Evolutionary conservation across 257 asterid genomes (phyloP).

Genomic region (Paraleonurus japonicus): DNA sequence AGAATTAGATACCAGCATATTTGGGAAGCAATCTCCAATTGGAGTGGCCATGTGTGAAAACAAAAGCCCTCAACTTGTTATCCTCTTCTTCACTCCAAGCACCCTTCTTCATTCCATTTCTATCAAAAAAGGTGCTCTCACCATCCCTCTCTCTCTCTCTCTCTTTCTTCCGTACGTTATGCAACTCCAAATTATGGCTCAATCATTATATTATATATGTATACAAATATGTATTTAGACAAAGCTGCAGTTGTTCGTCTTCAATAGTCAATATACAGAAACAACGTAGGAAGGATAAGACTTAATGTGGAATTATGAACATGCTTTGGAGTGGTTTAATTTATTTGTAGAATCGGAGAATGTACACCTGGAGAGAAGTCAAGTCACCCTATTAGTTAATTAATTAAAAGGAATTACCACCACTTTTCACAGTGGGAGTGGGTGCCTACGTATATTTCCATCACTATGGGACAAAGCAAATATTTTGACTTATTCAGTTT

Average conservation of each 20-base stretch:
- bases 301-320: neutral
- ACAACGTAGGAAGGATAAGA: neutral
- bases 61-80: conserved; percentile 32
- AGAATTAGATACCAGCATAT: too few relatives aligned
- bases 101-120: conserved; percentile 42
- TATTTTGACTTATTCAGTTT: neutral
- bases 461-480: too few relatives aligned
- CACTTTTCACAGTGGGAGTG: neutral
- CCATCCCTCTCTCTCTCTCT: conserved; percentile 23
- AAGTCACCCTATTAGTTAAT: neutral
- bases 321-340: neutral
- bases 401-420: neutral
- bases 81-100: conserved; percentile 52
- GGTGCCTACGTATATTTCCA: too few relatives aligned
- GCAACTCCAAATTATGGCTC: neutral
- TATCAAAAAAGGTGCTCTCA: conserved; percentile 35
- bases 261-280: neutral
- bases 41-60: conserved; percentile 28
- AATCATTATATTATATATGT: neutral
- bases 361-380: neutral
- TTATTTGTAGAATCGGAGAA: neutral
- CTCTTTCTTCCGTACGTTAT: neutral
- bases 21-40: conserved; percentile 42
- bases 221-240: neutral
- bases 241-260: neutral